These are phyloP conservation scores for Sporobolomyces pararoseus DNA, from an alignment of 768 basidiomycete genomes.

Conservation along the genomic window DNA sequence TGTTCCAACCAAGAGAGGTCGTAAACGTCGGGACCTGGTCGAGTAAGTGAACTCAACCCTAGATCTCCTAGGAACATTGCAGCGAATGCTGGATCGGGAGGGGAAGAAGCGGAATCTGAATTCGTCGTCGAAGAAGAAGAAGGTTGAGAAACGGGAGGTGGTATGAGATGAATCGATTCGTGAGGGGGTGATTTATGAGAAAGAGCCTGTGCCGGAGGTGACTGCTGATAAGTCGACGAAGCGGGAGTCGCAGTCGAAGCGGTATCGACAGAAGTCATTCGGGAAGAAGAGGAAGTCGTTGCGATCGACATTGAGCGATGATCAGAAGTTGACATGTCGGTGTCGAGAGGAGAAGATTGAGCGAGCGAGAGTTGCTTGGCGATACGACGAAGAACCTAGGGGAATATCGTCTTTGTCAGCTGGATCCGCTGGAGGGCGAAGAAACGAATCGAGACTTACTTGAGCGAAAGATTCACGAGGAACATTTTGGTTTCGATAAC, in stretches of 20 bases:
- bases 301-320: neutral
- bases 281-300: neutral
- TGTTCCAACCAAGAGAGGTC: conserved; percentile 14
- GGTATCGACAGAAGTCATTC: neutral
- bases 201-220: neutral
- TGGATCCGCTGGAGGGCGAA: neutral
- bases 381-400: conserved; percentile 7
- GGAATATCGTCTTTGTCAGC: neutral
- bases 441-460: neutral
- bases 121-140: no score
- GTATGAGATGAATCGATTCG: neutral
- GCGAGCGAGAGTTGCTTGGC: conserved; percentile 10
- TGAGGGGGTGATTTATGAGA: neutral
- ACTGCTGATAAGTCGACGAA: conserved; percentile 6
- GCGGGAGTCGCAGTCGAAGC: neutral
- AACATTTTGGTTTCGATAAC: neutral
- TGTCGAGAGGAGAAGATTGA: neutral
- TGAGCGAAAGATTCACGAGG: conserved; percentile 1
- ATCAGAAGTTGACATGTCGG: neutral
- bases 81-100: conserved; percentile 5
- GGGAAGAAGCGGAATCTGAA: neutral
- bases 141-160: neutral
- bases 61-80: conserved; percentile 12
- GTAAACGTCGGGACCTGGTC: conserved; percentile 17
- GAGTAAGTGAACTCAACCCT: neutral